Conservation (phyloP, 179 eudicot species). For the Drosera spatulata region DNA sequence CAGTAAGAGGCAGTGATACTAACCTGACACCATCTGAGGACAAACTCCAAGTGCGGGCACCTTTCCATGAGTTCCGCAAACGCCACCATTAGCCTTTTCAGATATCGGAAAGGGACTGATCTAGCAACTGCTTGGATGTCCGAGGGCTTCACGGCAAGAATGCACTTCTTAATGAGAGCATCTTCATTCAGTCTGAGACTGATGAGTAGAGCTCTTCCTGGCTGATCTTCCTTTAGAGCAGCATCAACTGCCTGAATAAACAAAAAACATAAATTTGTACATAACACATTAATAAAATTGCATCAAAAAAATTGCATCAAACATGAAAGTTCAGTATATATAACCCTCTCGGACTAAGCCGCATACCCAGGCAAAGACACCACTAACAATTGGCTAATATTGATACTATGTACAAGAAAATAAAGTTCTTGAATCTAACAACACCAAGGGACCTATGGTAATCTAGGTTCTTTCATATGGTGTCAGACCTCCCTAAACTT, state of each 20-base stretch:
- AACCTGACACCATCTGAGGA: conserved; percentile 94
- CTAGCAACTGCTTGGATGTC: conserved; percentile 75
- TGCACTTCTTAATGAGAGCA: conserved; percentile 58
- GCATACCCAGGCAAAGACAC: too few species aligned
- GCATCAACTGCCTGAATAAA: conserved; percentile 69
- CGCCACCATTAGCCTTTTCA: conserved; percentile 83
- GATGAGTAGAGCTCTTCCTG: conserved; percentile 70
- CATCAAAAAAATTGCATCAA: too few species aligned
- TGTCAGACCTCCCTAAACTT: too few species aligned
- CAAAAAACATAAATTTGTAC: not conserved
- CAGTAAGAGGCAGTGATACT: not conserved
- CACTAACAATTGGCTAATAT: too few species aligned
- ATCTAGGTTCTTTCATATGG: too few species aligned
- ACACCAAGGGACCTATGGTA: too few species aligned
- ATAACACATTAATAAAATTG: too few species aligned
- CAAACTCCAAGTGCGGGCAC: conserved; percentile 78
- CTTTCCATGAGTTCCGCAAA: conserved; percentile 77
- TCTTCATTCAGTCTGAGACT: conserved; percentile 91
- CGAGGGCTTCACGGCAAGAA: conserved; percentile 55
- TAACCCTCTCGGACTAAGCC: too few species aligned
- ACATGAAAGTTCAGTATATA: too few species aligned
- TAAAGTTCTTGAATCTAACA: too few species aligned
- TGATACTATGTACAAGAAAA: too few species aligned
- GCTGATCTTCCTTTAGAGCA: conserved; percentile 67
- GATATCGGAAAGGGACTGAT: conserved; percentile 59